These are phyloP conservation scores for Starmerella potacharoeniae DNA, from an alignment of 805 yeast species.

Conservation along the genomic window DNA sequence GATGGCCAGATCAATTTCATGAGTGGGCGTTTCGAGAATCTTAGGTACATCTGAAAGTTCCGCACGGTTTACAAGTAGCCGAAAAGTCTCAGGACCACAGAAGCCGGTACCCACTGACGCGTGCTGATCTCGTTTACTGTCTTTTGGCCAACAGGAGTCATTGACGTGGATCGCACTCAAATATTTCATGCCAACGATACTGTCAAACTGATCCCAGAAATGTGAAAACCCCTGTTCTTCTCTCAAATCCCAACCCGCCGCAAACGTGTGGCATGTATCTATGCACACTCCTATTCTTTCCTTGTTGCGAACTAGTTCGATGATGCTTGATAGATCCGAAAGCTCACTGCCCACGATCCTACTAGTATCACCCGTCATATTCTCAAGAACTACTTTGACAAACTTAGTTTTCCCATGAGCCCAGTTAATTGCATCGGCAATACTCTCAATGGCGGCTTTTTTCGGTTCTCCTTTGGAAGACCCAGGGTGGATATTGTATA, in stretches of 20 bases:
- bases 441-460: slow-evolving; percentile 45
- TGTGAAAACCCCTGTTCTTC: slow-evolving; percentile 42
- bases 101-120: slow-evolving; percentile 84
- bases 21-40: slow-evolving; percentile 60
- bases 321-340: slow-evolving; percentile 64
- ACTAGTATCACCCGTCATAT: slow-evolving; percentile 96
- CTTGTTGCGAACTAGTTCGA: slow-evolving; percentile 69
- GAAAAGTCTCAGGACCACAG: slow-evolving; percentile 73
- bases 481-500: slow-evolving; percentile 83
- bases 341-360: slow-evolving; percentile 65
- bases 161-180: slow-evolving; percentile 76
- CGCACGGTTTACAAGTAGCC: slow-evolving; percentile 59
- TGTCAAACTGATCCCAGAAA: slow-evolving; percentile 72
- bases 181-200: slow-evolving; percentile 60
- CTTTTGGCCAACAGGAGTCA: slow-evolving; percentile 90
- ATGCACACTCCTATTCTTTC: slow-evolving; percentile 86
- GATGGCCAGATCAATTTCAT: slow-evolving; percentile 56
- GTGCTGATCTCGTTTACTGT: slow-evolving; percentile 82
- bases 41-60: slow-evolving; percentile 60
- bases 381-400: slow-evolving; percentile 84
- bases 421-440: slow-evolving; percentile 69
- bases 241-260: slow-evolving; percentile 89
- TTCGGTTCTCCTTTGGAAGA: slow-evolving; percentile 69
- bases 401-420: slow-evolving; percentile 63
- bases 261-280: slow-evolving; percentile 93